Conservation (phyloP, 106 monocot species). For the Acanthochlamys bracteata region DNA sequence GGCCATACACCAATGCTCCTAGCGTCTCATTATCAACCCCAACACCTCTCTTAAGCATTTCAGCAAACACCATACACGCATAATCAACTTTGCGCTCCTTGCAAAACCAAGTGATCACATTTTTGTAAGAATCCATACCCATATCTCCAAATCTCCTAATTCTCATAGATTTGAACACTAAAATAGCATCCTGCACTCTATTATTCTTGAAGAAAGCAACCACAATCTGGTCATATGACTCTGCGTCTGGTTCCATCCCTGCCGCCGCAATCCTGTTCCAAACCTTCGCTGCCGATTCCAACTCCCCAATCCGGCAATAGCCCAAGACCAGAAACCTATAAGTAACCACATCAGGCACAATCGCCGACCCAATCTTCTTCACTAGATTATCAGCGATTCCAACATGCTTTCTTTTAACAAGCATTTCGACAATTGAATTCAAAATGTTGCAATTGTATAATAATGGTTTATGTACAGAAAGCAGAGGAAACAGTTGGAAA, state of each 20-base stretch:
- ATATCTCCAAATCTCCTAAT: constrained; percentile 19
- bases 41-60: constrained; percentile 81
- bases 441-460: neutral
- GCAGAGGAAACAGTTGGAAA: constrained; percentile 23
- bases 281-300: constrained; percentile 33
- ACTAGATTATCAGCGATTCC: neutral
- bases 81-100: constrained; percentile 39
- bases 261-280: constrained; percentile 55
- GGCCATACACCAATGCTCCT: constrained; percentile 48
- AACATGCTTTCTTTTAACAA: neutral
- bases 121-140: constrained; percentile 22
- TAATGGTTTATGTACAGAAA: constrained; percentile 3
- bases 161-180: constrained; percentile 48
- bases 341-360: neutral
- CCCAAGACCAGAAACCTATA: neutral
- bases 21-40: constrained; percentile 18
- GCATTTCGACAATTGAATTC: neutral
- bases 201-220: constrained; percentile 59
- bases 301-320: neutral
- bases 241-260: constrained; percentile 42
- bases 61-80: constrained; percentile 46
- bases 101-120: constrained; percentile 49
- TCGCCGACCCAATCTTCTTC: neutral
- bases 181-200: constrained; percentile 44
- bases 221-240: constrained; percentile 51